Conservation (phyloP, 1,284 basidiomycete genomes). For the Ceratobasidium sp. region DNA sequence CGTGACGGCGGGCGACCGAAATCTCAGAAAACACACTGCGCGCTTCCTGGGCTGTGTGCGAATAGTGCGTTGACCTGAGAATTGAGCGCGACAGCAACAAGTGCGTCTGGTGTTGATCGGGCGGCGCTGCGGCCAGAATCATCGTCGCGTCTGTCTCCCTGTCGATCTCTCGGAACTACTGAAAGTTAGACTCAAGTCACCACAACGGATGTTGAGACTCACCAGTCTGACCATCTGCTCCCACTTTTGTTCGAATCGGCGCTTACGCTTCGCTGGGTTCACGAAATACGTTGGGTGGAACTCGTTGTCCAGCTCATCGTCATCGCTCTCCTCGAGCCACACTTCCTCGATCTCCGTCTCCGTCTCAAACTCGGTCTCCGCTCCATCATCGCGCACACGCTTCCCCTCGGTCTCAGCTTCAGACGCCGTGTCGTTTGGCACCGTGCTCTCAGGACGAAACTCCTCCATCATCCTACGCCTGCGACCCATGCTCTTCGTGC, state of each 20-base stretch:
- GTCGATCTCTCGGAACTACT: conserved; percentile 77
- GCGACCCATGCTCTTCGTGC: conserved; percentile 27
- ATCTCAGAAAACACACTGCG: conserved; percentile 40
- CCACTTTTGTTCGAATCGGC: conserved; percentile 78
- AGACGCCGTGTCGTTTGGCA: conserved; percentile 79
- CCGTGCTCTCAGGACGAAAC: conserved; percentile 69
- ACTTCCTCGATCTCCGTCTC: conserved; percentile 70
- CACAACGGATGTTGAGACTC: conserved; percentile 50
- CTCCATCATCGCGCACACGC: conserved; percentile 13
- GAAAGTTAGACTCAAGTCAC: conserved; percentile 15
- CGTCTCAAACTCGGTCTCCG: conserved; percentile 51
- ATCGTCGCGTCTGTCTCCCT: conserved; percentile 81
- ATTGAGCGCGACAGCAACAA: conserved; percentile 42
- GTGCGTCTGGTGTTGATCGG: conserved; percentile 57
- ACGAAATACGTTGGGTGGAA: conserved; percentile 76
- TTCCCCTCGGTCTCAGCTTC: conserved; percentile 57
- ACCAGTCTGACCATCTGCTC: conserved; percentile 76
- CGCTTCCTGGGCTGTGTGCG: conserved; percentile 40
- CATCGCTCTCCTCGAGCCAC: conserved; percentile 79
- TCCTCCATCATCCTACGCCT: conserved; percentile 25
- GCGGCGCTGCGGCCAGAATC: conserved; percentile 75
- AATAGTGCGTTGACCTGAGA: conserved; percentile 39
- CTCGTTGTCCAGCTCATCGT: conserved; percentile 75
- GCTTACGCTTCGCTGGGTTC: conserved; percentile 70
- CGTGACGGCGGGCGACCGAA: conserved; percentile 27